These are phyloP conservation scores for Stentor roeselii DNA, from an alignment of 73 alveolate species.

Conservation along the genomic window DNA sequence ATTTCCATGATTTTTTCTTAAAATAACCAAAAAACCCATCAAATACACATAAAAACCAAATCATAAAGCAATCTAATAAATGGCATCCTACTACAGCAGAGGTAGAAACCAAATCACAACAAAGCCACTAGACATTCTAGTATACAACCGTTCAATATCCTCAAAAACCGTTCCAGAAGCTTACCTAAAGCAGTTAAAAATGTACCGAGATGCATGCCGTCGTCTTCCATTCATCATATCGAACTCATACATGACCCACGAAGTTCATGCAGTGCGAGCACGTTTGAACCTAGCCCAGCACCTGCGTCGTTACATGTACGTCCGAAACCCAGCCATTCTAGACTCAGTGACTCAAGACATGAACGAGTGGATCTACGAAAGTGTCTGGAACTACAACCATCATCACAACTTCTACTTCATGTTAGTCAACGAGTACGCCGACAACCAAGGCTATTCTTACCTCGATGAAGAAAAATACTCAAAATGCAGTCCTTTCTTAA, in stretches of 20 bases:
- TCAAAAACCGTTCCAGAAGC: constrained; percentile 23
- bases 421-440: neutral
- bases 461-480: neutral
- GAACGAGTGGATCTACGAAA: neutral
- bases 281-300: neutral
- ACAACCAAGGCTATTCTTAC: neutral
- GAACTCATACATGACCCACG: neutral
- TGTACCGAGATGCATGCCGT: constrained; percentile 23
- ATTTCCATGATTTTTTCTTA: neutral
- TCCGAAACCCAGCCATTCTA: neutral
- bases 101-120: constrained; percentile 18
- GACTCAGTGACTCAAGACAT: neutral
- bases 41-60: neutral
- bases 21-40: neutral
- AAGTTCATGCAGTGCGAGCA: constrained; percentile 2
- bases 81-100: constrained; percentile 10
- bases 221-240: neutral
- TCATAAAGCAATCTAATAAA: neutral
- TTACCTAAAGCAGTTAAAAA: neutral
- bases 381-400: constrained; percentile 14
- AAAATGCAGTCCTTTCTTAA: constrained; percentile 17
- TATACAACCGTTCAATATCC: neutral
- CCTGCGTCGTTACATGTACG: neutral
- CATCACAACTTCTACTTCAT: constrained; percentile 2
- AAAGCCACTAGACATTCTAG: neutral